Evolutionary conservation across 78 protist genomes (phyloP).

Genomic region (Guillardia theta): DNA sequence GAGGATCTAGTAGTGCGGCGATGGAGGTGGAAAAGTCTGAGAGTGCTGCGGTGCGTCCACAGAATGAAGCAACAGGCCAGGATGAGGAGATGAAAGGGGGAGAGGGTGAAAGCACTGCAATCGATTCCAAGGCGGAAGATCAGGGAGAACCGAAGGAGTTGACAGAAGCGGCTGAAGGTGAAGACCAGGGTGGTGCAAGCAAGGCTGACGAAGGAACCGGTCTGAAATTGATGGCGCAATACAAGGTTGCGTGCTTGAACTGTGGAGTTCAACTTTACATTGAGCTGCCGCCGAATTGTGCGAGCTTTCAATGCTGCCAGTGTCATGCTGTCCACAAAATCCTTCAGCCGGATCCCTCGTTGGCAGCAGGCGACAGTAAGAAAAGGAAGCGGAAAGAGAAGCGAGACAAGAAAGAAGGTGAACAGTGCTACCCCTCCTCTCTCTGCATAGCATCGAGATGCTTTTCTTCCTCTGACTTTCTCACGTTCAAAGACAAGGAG

Average conservation of each 20-base stretch:
- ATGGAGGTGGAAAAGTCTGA: no score
- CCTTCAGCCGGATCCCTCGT: neutral
- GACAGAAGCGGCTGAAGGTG: no score
- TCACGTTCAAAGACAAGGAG: neutral
- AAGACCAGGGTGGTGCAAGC: no score
- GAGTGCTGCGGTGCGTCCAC: no score
- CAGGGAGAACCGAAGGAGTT: no score
- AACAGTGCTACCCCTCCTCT: neutral
- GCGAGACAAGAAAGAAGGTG: neutral
- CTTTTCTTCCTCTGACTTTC: neutral
- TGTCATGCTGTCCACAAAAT: neutral
- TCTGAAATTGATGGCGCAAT: no score
- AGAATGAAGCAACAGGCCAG: no score
- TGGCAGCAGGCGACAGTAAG: neutral
- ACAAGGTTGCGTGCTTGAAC: neutral
- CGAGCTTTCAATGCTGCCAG: constrained; percentile 6
- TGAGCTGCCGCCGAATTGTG: neutral
- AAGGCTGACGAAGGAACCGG: no score
- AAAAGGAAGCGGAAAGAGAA: neutral
- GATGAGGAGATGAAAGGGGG: no score
- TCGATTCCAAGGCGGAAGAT: no score
- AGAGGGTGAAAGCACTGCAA: no score
- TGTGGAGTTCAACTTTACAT: neutral
- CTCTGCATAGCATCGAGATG: neutral
- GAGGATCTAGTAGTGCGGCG: no score